These are phyloP conservation scores for Miscanthus sacchariflorus DNA, from an alignment of 202 grass and related monocot genomes.

Conservation along the genomic window DNA sequence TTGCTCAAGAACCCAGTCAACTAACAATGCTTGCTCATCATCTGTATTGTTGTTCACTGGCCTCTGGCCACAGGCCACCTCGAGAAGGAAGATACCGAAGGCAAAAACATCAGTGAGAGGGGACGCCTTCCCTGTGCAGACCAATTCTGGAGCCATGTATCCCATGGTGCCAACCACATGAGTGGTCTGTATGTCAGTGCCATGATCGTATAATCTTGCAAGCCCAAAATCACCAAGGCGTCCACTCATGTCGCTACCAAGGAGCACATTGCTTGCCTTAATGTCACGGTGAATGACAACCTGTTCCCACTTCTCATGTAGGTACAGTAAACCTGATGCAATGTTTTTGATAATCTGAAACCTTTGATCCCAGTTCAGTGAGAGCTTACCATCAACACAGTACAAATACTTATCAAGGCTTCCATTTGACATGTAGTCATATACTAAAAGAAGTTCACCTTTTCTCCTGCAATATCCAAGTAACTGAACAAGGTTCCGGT, in stretches of 20 bases:
- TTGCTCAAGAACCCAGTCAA: not conserved
- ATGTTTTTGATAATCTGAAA: slow-evolving; percentile 39
- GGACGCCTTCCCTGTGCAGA: slow-evolving; percentile 25
- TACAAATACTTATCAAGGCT: slow-evolving; percentile 50
- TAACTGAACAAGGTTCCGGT: slow-evolving; percentile 44
- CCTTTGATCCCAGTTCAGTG: slow-evolving; percentile 36
- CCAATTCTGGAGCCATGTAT: not conserved
- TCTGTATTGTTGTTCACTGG: not conserved
- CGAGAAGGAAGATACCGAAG: slow-evolving; percentile 50
- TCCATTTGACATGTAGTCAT: slow-evolving; percentile 45
- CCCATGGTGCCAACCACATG: slow-evolving; percentile 21
- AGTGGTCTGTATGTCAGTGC: not conserved
- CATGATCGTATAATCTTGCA: slow-evolving; percentile 36
- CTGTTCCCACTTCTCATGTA: slow-evolving; percentile 20
- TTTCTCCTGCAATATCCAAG: slow-evolving; percentile 53
- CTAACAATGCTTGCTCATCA: not conserved
- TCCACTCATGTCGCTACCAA: slow-evolving; percentile 3
- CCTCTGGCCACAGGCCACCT: slow-evolving; percentile 41
- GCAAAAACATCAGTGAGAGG: slow-evolving; percentile 53
- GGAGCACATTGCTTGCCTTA: slow-evolving; percentile 33
- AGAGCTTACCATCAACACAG: not conserved
- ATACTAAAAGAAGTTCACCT: slow-evolving; percentile 50
- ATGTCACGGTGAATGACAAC: slow-evolving; percentile 27
- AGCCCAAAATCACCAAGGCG: slow-evolving; percentile 29
- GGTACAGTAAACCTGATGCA: slow-evolving; percentile 22